Percentiles rank a stretch among this genome's conserved stretches.
Conservation (phyloP, 78 protist genomes). For the Dictyostelium intermedium region DNA sequence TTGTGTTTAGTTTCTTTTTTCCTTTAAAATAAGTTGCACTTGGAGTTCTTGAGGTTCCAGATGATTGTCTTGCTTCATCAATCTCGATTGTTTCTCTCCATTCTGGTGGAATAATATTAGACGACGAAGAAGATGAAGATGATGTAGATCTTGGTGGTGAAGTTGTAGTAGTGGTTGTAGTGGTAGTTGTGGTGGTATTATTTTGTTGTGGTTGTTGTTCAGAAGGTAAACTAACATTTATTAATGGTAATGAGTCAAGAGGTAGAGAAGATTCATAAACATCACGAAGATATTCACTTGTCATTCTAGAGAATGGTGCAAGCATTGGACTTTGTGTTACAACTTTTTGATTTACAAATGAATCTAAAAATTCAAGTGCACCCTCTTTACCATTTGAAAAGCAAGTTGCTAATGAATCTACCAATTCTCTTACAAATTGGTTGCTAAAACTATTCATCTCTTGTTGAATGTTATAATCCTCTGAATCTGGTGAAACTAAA, state of each 20-base stretch:
- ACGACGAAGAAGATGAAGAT: not conserved
- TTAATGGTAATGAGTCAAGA: not conserved
- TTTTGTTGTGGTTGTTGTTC: not conserved
- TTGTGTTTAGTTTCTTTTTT: not conserved
- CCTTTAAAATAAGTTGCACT: constrained; percentile 24
- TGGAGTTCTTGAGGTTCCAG: not conserved
- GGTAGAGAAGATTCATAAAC: constrained; percentile 5
- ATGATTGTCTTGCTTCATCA: constrained; percentile 60
- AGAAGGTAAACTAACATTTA: not conserved
- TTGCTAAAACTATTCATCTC: not conserved
- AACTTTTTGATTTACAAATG: constrained; percentile 3
- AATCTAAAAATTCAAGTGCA: constrained; percentile 15
- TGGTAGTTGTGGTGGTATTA: not conserved
- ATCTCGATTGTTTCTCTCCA: constrained; percentile 72
- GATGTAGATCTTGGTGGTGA: not conserved
- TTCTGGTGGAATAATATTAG: constrained; percentile 55
- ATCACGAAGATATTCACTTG: not conserved
- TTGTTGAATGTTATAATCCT: not conserved
- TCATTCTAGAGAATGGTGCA: not conserved
- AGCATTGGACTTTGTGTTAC: constrained; percentile 5
- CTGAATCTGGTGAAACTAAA: not conserved
- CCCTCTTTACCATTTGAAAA: constrained; percentile 29
- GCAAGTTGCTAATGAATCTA: constrained; percentile 1
- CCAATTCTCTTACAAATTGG: not conserved
- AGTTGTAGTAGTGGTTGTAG: constrained; percentile 15